A percentile compares a stretch with the other conserved stretches of the same genome.
phyloP scores from a whole-genome alignment of 805 yeast genomes.

The Barnettozyma populi region DNA sequence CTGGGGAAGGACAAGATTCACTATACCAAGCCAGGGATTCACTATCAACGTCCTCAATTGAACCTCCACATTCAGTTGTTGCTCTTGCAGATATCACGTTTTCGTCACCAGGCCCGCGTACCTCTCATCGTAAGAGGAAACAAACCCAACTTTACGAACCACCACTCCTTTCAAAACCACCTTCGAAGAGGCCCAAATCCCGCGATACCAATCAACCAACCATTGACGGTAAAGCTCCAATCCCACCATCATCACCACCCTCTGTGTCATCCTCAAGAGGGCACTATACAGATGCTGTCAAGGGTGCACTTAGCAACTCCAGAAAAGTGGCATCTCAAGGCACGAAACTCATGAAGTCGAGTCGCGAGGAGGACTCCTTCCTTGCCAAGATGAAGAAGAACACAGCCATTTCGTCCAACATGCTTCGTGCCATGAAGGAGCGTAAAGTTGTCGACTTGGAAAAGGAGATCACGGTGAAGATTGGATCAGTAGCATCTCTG shows the following conservation, averaged over 20 bases:
- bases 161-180: not conserved
- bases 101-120: not conserved
- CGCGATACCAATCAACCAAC: not conserved
- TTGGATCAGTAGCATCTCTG: not conserved
- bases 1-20: not conserved
- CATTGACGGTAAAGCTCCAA: not conserved
- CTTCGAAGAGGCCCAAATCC: not conserved
- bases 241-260: not conserved
- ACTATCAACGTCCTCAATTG: not conserved
- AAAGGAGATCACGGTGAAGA: conserved; percentile 8
- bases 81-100: not conserved
- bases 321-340: not conserved
- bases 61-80: not conserved
- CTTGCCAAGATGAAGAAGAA: conserved; percentile 7
- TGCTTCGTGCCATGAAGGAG: not conserved
- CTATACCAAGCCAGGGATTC: too few species aligned
- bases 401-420: conserved; percentile 12
- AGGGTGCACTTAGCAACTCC: not conserved
- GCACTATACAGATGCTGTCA: not conserved
- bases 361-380: conserved; percentile 9
- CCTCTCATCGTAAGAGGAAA: not conserved
- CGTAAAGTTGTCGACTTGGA: conserved; percentile 10
- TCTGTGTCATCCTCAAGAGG: not conserved
- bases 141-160: not conserved
- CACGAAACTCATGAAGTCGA: not conserved